Base-by-base conservation (phyloP, 768 basidiomycete species). In the Suillus subaureus region DNA sequence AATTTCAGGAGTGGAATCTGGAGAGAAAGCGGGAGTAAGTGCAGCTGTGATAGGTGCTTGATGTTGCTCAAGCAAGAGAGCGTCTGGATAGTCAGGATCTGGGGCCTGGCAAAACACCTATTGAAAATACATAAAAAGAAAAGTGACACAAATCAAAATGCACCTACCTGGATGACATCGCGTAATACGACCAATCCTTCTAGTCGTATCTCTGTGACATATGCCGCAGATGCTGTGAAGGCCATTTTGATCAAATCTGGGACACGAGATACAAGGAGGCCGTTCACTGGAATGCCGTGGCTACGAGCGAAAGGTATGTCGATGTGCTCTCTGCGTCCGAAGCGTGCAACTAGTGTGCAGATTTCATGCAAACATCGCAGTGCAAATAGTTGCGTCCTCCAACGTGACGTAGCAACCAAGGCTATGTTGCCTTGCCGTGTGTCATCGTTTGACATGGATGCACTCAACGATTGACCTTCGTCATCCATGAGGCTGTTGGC, bases 41-140 rank as follows among this genome's bases (percentile, higher is more conserved):
- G 97, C 97, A 23, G 97, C 95, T 2, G 97, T 97, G 66, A 99
- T 97, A 0, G 97, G 97, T 0, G 97, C 97, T 79, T 99, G 97
- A 76, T 97, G 92, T 75, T 99, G 97, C 74, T 99, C 97, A 15
- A 99, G 85, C 3, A 99, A 81, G 6, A 96, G 82, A 0, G 93
- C 88, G 66, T 94, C 94, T 40, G 93, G 92, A 70, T 94, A 99
- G 61, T 95, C 95, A 2, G 96, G 94, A 78, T 99, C 97, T 0
- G 94, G 92, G 7, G 93, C 86, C 35, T 82, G 78, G 2, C 94
- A 87, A 77, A 99, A 99, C 62, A 91, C 87, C 97, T 98, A 65
- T n/a, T 18, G 23, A 57, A 43, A 51, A 39, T 66, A 66, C 58
- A 66, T 66, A 26, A 54, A 62, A 47, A 62, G 60, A 61, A n/a